Conservation (phyloP, 441 rosid species). For the Populus hybrid region DNA sequence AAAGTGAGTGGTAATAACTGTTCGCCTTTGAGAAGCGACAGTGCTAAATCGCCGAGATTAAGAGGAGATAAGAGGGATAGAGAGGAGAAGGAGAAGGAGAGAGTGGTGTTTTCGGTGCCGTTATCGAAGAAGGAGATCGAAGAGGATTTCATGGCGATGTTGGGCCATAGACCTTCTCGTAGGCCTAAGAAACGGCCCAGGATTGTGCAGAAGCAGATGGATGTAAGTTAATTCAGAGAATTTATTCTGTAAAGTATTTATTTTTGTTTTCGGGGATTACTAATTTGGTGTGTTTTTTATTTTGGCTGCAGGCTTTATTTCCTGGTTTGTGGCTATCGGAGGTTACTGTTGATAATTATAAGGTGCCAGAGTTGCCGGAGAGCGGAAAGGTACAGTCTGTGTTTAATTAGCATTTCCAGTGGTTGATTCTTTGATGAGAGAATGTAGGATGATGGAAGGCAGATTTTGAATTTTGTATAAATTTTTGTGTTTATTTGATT, state of each 20-base stretch:
- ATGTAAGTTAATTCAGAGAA: slow-evolving; percentile 40
- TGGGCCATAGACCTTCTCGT: slow-evolving; percentile 53
- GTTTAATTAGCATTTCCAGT: not conserved
- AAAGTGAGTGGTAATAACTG: slow-evolving; percentile 6
- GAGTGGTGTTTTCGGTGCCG: slow-evolving; percentile 41
- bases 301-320: slow-evolving; percentile 41
- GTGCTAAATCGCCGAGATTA: slow-evolving; percentile 7
- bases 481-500: not conserved
- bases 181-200: slow-evolving; percentile 71
- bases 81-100: slow-evolving; percentile 27
- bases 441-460: slow-evolving; percentile 7
- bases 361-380: slow-evolving; percentile 48
- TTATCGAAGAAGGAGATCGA: slow-evolving; percentile 72
- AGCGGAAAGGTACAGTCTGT: slow-evolving; percentile 39
- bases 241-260: not conserved
- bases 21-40: slow-evolving; percentile 17
- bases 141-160: slow-evolving; percentile 53
- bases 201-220: slow-evolving; percentile 55
- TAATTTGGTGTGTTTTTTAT: not conserved
- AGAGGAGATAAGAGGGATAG: slow-evolving; percentile 21
- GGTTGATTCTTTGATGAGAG: slow-evolving; percentile 21
- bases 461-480: not conserved
- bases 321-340: slow-evolving; percentile 66
- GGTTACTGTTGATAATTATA: slow-evolving; percentile 53
- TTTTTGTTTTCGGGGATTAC: not conserved